A percentile compares a stretch with the other conserved stretches of the same genome.
Evolutionary conservation across 1,284 basidiomycete genomes (phyloP).

Genomic region (Calocybe gambosa): DNA sequence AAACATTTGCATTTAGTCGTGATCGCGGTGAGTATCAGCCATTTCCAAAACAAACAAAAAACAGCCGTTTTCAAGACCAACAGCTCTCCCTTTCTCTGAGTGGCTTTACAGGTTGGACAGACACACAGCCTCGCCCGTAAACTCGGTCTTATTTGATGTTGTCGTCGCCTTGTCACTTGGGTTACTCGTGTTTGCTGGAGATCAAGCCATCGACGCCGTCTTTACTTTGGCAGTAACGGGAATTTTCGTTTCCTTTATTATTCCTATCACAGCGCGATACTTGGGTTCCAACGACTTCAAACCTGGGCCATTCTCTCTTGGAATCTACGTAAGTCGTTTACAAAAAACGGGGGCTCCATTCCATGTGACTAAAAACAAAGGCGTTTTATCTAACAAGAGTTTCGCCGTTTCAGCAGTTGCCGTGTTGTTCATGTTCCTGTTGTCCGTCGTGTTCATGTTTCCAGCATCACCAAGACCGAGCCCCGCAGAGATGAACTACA

Average conservation of each 20-base stretch:
- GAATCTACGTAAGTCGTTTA: conserved; percentile 45
- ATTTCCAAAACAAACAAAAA: no score
- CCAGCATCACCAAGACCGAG: conserved; percentile 43
- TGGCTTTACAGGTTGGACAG: conserved; percentile 66
- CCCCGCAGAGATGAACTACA: conserved; percentile 60
- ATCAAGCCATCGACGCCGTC: conserved; percentile 60
- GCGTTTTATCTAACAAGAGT: conserved; percentile 39
- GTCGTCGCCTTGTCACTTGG: conserved; percentile 43
- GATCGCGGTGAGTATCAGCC: no score
- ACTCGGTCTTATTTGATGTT: conserved; percentile 60
- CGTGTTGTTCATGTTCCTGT: conserved; percentile 56
- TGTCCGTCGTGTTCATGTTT: conserved; percentile 57
- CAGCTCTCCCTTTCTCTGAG: conserved; percentile 60
- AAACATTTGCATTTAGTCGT: conserved; percentile 35
- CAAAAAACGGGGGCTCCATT: no score
- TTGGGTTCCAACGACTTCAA: conserved; percentile 49
- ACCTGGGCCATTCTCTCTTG: conserved; percentile 63
- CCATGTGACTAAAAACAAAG: conserved; percentile 1
- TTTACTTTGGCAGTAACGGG: conserved; percentile 56
- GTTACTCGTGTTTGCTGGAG: conserved; percentile 50
- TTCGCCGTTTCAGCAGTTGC: conserved; percentile 45
- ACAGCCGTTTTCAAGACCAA: no score
- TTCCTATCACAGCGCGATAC: conserved; percentile 49
- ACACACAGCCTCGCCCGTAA: conserved; percentile 62
- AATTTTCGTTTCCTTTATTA: conserved; percentile 57